A percentile compares a stretch with the other conserved stretches of the same genome.
These are phyloP conservation scores for Grosmannia huntii DNA, from an alignment of 2,329 filamentous ascomycete species.

Conservation along the genomic window DNA sequence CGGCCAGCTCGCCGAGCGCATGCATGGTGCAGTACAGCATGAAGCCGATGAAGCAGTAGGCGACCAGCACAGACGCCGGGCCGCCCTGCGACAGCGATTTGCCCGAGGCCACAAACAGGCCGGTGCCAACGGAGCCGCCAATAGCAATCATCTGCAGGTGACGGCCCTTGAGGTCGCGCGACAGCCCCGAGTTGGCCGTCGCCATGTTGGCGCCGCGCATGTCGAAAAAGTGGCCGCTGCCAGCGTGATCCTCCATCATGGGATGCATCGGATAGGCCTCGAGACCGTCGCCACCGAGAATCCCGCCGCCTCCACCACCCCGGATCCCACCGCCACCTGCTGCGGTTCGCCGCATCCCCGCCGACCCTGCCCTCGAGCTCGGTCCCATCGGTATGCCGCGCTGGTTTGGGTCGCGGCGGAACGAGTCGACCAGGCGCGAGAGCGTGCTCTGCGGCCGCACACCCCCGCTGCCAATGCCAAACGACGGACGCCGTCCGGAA, in stretches of 20 bases:
- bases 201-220: constrained; percentile 50
- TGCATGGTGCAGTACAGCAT: constrained; percentile 93
- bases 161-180: constrained; percentile 64
- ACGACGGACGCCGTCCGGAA: constrained; percentile 8
- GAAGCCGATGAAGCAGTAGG: constrained; percentile 64
- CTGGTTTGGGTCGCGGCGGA: constrained; percentile 45
- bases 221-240: constrained; percentile 39
- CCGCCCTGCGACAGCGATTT: constrained; percentile 58
- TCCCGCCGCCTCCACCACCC: neutral
- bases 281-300: neutral
- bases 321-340: neutral
- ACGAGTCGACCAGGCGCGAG: constrained; percentile 42
- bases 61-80: constrained; percentile 64
- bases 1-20: constrained; percentile 81
- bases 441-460: constrained; percentile 5
- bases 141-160: constrained; percentile 98
- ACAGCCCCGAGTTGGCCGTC: constrained; percentile 63
- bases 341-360: neutral
- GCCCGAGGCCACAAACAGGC: constrained; percentile 77
- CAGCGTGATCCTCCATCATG: constrained; percentile 17
- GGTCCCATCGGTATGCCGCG: constrained; percentile 19
- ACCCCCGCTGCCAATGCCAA: constrained; percentile 8
- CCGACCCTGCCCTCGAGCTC: neutral
- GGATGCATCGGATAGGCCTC: constrained; percentile 10
- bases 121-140: constrained; percentile 81